A percentile compares a stretch with the other conserved stretches of the same genome.
These are phyloP conservation scores for Xylariaceae sp. DNA, from an alignment of 2,329 filamentous ascomycete genomes.

Conservation along the genomic window DNA sequence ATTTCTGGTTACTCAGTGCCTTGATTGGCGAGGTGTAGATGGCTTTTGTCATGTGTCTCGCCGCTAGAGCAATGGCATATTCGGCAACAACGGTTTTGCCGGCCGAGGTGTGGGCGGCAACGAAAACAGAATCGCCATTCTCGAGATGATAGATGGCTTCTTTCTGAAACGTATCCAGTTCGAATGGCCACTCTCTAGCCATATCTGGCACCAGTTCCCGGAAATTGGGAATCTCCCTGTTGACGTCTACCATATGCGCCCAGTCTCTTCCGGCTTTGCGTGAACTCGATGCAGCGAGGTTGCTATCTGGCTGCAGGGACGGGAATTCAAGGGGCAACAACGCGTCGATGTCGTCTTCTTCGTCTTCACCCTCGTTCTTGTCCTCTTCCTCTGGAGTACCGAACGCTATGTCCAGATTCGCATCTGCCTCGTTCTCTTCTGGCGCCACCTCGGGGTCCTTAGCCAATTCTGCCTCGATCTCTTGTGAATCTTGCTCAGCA, in stretches of 20 bases:
- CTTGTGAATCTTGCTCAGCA: conserved; percentile 59
- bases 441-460: conserved; percentile 40
- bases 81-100: conserved; percentile 98
- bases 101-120: conserved; percentile 94
- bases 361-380: conserved; percentile 39
- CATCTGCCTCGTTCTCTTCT: conserved; percentile 30
- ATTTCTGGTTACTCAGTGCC: conserved; percentile 96
- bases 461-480: conserved; percentile 47
- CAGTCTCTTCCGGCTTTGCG: conserved; percentile 79
- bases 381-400: conserved; percentile 29
- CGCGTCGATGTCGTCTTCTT: conserved; percentile 69
- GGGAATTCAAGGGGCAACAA: conserved; percentile 90
- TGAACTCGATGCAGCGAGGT: conserved; percentile 63
- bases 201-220: conserved; percentile 89
- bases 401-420: conserved; percentile 18
- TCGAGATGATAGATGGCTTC: conserved; percentile 97
- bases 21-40: conserved; percentile 99
- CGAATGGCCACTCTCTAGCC: conserved; percentile 94
- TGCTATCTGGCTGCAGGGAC: conserved; percentile 77
- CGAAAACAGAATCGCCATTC: conserved; percentile 93
- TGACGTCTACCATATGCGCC: conserved; percentile 98
- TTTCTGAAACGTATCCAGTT: conserved; percentile 96
- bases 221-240: conserved; percentile 91
- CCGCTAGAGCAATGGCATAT: conserved; percentile 91
- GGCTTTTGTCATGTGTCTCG: conserved; percentile 99